Base-by-base conservation (phyloP, 2,329 filamentous ascomycete species). In the Mycosphaerella arachidis region DNA sequence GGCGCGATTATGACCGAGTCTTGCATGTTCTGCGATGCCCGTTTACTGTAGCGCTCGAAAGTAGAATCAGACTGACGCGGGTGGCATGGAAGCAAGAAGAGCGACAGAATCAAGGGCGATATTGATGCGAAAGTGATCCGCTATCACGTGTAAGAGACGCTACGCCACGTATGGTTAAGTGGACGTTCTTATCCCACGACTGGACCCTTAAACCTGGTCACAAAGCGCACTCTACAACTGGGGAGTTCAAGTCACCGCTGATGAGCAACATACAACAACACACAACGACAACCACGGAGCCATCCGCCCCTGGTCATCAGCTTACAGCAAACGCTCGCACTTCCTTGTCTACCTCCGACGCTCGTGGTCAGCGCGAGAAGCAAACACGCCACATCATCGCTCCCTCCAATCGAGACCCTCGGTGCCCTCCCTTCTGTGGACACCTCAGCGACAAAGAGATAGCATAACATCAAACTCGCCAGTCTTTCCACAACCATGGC, bases 401-500 rank as follows among this genome's bases (percentile, higher is more conserved):
- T 55, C 50, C 27, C 24, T 52, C 55, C 31, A 54, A 43, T 20
- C 50, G 31, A 30, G 29, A 45, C 59, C 58, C 59, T 56, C 48
- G 33, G 33, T 55, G 40, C 59, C 55, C 59, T 56, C 48, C 51
- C 37, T 55, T 55, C 55, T 40, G 46, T 55, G 46, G 8, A 30
- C 48, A 52, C 27, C 13, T n/a, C 24, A 20, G 29, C 27, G 16
- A 35, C 50, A 35, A 52, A 52, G 50, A 52, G 18, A 20, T 16
- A 31, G 40, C 51, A 50, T 24, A 12, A 45, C 55, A 24, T 43
- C 24, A 3, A 24, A 24, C 24, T 24, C 24, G 24, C 24, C 24
- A 24, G 3, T 24, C 24, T 24, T 24, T 24, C 61, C 48, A 61
- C 77, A 81, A 83, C 72, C 79, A 99, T 97, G 94, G 94, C 93